Evolutionary conservation across 2,329 filamentous ascomycete genomes (phyloP), one percentile per base, ranked within the genome.

Genomic region (Colletotrichum chrysophilum): DNA sequence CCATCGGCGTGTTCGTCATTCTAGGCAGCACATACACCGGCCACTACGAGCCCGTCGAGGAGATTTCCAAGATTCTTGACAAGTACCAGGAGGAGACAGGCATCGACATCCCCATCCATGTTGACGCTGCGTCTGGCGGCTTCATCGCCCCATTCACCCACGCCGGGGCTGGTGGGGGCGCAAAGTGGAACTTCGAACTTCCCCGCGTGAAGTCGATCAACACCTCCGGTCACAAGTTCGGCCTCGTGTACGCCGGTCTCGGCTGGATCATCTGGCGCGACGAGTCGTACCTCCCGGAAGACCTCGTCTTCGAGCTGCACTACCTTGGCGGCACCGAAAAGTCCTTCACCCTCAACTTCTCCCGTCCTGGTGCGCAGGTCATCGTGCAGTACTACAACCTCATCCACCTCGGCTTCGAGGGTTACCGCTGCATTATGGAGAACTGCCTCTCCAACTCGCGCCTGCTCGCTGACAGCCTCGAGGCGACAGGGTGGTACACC

Each of bases 1-100:
- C 93, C 0, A 94, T 95, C 78, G 93, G 93, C n/a, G 86, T 95
- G 1, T 95, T 94, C 79, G 91, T 93, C 1, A 95, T 95, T 69
- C 80, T 95, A 7, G 93, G 93, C 4, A 92, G 89, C 66, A 95
- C 93, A 0, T 95, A 95, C 78, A 95, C 93, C 0, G 93, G 93
- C 0, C 92, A 95, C 80, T 95, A 93, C 77, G 93, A 95, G 82
- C 92, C 93, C 0, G 93, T 95, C 0, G 91, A 94, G 81, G 91
- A 92, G 79, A 89, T 95, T 24, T 91, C 90, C 24, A 88, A 91
- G 21, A 89, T 94, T 14, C 85, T 95, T 3, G 92, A 94, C 77
- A 87, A 90, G 58, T 93, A 89, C 66, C 87, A 94, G 81, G 86
- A 88, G 70, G 85, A 91, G 80, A 93, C 91, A 3, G 92, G 92